Percentiles rank a stretch among this genome's conserved stretches.
Conservation (phyloP, 2,329 filamentous ascomycete genomes). For the Aureobasidium sp. region DNA sequence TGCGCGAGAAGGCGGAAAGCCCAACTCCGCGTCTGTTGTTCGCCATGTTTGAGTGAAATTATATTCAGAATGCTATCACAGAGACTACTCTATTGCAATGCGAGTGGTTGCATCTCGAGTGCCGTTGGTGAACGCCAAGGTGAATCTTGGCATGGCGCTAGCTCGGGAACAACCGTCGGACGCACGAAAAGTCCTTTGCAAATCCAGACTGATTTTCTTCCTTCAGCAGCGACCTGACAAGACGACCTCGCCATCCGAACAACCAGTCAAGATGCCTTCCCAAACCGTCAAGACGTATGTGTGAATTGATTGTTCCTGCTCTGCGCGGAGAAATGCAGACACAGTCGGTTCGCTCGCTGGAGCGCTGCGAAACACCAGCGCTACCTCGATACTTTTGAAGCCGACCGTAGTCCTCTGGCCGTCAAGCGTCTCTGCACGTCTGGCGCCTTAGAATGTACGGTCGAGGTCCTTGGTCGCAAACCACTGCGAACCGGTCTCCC, state of each 20-base stretch:
- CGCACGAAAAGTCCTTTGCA: slow-evolving; percentile 12
- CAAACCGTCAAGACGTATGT: slow-evolving; percentile 49
- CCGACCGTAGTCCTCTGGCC: slow-evolving; percentile 15
- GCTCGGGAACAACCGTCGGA: background rate
- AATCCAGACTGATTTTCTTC: slow-evolving; percentile 7
- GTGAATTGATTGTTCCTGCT: slow-evolving; percentile 34
- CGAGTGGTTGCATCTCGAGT: background rate
- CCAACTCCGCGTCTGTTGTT: slow-evolving; percentile 69
- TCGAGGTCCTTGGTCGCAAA: slow-evolving; percentile 39
- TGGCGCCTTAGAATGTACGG: slow-evolving; percentile 51
- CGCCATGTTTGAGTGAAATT: slow-evolving; percentile 27
- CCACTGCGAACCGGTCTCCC: slow-evolving; percentile 19
- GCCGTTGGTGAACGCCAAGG: background rate
- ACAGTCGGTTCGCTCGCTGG: slow-evolving; percentile 83
- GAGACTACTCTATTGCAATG: background rate
- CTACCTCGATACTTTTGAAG: slow-evolving; percentile 60
- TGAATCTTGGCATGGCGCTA: background rate
- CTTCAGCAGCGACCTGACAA: slow-evolving; percentile 9
- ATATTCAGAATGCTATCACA: background rate
- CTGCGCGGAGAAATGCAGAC: slow-evolving; percentile 46
- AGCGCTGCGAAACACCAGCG: slow-evolving; percentile 42
- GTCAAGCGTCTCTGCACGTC: slow-evolving; percentile 34
- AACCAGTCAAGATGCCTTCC: slow-evolving; percentile 44
- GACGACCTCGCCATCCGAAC: slow-evolving; percentile 17
- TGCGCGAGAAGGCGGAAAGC: slow-evolving; percentile 81